A percentile compares a stretch with the other conserved stretches of the same genome.
These are phyloP conservation scores for Alternaria ethzedia DNA, from an alignment of 2,329 filamentous ascomycete species.

Conservation along the genomic window DNA sequence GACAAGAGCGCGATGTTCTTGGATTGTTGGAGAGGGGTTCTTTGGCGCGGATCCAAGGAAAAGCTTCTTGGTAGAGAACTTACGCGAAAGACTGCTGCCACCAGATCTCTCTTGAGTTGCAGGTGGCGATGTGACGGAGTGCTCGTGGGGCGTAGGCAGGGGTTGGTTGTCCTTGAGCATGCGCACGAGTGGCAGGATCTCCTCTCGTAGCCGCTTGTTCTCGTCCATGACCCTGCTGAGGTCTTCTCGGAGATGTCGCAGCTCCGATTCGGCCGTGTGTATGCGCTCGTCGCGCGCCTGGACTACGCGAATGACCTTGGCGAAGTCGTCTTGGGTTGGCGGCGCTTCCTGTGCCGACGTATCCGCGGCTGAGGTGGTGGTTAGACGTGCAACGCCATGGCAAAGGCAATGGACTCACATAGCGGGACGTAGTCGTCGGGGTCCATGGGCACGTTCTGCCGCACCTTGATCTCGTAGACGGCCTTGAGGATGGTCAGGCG, in stretches of 20 bases:
- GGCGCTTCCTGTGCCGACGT: conserved; percentile 83
- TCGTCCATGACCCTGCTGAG: conserved; percentile 69
- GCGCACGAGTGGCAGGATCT: conserved; percentile 87
- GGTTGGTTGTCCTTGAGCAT: conserved; percentile 91
- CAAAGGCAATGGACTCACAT: conserved; percentile 65
- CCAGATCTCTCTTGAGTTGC: conserved; percentile 41
- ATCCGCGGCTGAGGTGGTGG: conserved; percentile 73
- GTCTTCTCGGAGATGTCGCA: conserved; percentile 72
- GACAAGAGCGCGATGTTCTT: conserved; percentile 50
- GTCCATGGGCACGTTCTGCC: conserved; percentile 89
- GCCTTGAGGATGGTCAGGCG: conserved; percentile 93
- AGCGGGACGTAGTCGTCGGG: conserved; percentile 92
- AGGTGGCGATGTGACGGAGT: conserved; percentile 43
- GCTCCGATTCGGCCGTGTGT: conserved; percentile 78
- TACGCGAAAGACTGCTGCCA: conserved; percentile 58
- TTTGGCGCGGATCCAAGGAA: conserved; percentile 57
- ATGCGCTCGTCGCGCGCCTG: conserved; percentile 90
- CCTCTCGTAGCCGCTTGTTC: conserved; percentile 85
- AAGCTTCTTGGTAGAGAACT: conserved; percentile 61
- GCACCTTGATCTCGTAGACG: conserved; percentile 95
- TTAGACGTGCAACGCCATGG: conserved; percentile 5
- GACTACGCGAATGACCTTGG: conserved; percentile 86
- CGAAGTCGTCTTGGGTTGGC: conserved; percentile 92
- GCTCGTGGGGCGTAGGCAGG: conserved; percentile 59
- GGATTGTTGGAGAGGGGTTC: conserved; percentile 59